Base-by-base conservation (phyloP, 306 rosid species). In the Inga oerstediana region DNA sequence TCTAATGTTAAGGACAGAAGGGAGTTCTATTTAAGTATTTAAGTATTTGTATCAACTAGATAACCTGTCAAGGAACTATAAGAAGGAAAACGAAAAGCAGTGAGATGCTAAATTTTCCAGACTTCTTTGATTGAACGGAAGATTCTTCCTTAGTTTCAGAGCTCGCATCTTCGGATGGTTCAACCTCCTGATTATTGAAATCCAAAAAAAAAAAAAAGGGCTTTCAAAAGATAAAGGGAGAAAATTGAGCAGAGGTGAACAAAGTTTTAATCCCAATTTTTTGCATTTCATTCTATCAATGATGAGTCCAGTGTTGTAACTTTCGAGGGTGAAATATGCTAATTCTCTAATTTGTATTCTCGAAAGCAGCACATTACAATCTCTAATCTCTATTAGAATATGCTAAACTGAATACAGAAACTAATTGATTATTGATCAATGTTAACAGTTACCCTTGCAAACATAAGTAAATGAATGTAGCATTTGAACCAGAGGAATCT, bases 101-200 rank as follows among this genome's bases (percentile, higher is more conserved):
- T 43, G 82, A 68, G 79, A 58, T 88, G 64, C 80, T 68, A 83
- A 84, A 72, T 75, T 83, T 84, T 75, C 89, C 67, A 73, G 79
- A 76, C 69, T 61, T 84, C 48, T 75, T 69, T 78, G 73, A 76
- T 34, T 85, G 86, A 83, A 35, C 3, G 61, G 91, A 80, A 75
- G 78, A 54, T 24, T 84, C 77, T 66, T 24, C 76, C 72, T 74
- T 83, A 79, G 65, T 80, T 74, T 73, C 84, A 35, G 68, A 44
- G 58, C 81, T 83, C 77, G 84, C 78, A 49, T 78, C 86, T 77
- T 83, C 89, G 77, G 88, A 79, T 79, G 48, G 74, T 75, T 91
- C 92, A 93, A 75, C 90, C 82, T 79, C 91, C 97, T 90, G 90
- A 69, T 79, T 72, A 81, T 16, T 74, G 75, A 76, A 85, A 81